A percentile compares a stretch with the other conserved stretches of the same genome.
Conservation (phyloP, 2,329 filamentous ascomycete genomes). For the Venturia nashicola region DNA sequence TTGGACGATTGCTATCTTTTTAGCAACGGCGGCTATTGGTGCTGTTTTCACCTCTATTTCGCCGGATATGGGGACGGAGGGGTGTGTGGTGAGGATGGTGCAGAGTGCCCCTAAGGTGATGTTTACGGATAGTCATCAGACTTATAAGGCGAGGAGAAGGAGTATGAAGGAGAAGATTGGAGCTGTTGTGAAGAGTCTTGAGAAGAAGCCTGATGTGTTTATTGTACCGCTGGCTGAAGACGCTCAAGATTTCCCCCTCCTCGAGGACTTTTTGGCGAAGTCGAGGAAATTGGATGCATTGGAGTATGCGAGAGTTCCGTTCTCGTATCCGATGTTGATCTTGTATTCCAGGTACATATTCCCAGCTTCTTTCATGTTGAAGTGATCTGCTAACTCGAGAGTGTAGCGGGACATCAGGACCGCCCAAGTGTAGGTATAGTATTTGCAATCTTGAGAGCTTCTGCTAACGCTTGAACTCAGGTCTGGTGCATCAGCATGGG, state of each 20-base stretch:
- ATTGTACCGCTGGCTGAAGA: constrained; percentile 15
- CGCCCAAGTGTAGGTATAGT: constrained; percentile 27
- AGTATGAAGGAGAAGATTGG: constrained; percentile 21
- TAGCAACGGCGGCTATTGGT: constrained; percentile 29
- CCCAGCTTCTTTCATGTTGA: no score
- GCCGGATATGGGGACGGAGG: constrained; percentile 30
- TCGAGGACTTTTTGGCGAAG: constrained; percentile 22
- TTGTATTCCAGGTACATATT: constrained; percentile 21
- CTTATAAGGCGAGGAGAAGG: constrained; percentile 27
- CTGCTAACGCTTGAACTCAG: not conserved
- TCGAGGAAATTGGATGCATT: constrained; percentile 20
- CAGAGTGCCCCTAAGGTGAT: constrained; percentile 29
- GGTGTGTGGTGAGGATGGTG: constrained; percentile 25
- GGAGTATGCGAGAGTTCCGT: constrained; percentile 26
- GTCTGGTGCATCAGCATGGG: constrained; percentile 30
- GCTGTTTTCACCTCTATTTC: constrained; percentile 32
- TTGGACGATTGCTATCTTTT: constrained; percentile 29
- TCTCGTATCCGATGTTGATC: constrained; percentile 31
- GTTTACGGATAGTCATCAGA: constrained; percentile 28
- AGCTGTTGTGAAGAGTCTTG: constrained; percentile 20
- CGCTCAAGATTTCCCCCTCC: constrained; percentile 15
- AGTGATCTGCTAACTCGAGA: no score
- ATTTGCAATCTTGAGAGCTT: not conserved
- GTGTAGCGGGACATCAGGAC: constrained; percentile 28
- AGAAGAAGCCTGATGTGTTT: constrained; percentile 16